phyloP scores from a whole-genome alignment of 768 basidiomycete genomes.

The Macrolepiota albuminosa region DNA sequence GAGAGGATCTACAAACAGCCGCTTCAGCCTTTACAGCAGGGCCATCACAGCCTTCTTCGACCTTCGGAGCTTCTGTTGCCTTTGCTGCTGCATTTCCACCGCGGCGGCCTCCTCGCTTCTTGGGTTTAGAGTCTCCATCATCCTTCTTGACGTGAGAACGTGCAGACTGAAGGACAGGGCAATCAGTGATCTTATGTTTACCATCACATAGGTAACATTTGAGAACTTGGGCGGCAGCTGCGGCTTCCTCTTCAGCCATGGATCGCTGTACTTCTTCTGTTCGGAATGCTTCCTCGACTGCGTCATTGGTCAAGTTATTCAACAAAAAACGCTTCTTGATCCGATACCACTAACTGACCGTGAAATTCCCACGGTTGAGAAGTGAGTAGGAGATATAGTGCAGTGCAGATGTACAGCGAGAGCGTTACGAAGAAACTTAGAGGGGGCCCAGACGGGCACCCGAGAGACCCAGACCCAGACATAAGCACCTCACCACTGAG shows the following conservation, averaged over 20 bases:
- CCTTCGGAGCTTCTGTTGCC: no score
- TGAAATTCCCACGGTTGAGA: no score
- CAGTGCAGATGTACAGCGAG: not conserved
- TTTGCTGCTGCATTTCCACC: not conserved
- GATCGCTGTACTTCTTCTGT: not conserved
- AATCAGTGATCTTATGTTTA: not conserved
- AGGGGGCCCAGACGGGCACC: not conserved
- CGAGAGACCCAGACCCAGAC: not conserved
- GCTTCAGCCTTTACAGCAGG: no score
- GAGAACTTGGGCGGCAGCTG: not conserved
- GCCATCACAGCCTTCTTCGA: no score
- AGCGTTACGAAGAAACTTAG: not conserved
- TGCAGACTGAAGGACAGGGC: not conserved
- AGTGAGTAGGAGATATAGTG: no score
- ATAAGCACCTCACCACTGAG: not conserved
- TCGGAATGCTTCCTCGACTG: not conserved
- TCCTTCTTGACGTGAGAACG: no score
- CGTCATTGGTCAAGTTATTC: not conserved
- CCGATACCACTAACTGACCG: no score
- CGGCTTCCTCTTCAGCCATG: not conserved
- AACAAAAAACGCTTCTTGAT: not conserved
- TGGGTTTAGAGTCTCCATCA: no score
- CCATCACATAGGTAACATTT: not conserved
- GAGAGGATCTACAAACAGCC: no score
- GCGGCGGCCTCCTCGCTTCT: no score